Base-by-base conservation (phyloP, 352 stramenopile genomes). In the Pilasporangium apinafurcum region DNA sequence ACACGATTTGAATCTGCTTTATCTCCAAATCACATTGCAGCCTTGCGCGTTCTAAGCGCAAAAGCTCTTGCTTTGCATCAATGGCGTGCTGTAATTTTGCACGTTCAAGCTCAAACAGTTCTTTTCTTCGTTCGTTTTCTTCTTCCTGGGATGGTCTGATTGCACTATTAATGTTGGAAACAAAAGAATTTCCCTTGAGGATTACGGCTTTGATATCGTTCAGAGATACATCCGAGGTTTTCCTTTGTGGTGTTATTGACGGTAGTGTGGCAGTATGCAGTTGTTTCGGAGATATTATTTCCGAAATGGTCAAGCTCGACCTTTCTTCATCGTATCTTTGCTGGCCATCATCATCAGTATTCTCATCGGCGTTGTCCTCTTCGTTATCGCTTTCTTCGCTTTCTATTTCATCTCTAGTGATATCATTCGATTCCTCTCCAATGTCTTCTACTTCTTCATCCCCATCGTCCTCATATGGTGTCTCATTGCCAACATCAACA, bases 11-110 rank as follows among this genome's bases (percentile, higher is more conserved):
- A 31, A 56, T 50, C 30, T 59, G 55, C 51, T 45, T 51, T 27
- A 44, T 26, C 17, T 59, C 51, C 26, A 59, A 38, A 27, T 59
- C 51, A 28, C 51, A 56, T 16, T 44, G 22, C 17, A 59, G 38
- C 31, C n/a, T n/a, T n/a, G n/a, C n/a, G n/a, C n/a, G n/a, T n/a
- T 56, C 25, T 22, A 59, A 59, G 12, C 55, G 47, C 8, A 28
- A 33, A n/a, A 51, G 51, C 46, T 57, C 46, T 25, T 35, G 46
- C 31, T 59, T 47, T 8, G 50, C 51, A 25, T 57, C 47, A 8
- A 27, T 36, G 18, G 37, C 46, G 6, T 34, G 37, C 27, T 54
- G 17, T 48, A 32, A 27, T 47, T 54, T 20, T 37, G 25, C 6
- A 46, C 29, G 21, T 46, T 29, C 4, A 37, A 28, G 32, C 40